Evolutionary conservation across 2,329 filamentous ascomycete genomes (phyloP).

Genomic region (Chaetomiaceae sp.): DNA sequence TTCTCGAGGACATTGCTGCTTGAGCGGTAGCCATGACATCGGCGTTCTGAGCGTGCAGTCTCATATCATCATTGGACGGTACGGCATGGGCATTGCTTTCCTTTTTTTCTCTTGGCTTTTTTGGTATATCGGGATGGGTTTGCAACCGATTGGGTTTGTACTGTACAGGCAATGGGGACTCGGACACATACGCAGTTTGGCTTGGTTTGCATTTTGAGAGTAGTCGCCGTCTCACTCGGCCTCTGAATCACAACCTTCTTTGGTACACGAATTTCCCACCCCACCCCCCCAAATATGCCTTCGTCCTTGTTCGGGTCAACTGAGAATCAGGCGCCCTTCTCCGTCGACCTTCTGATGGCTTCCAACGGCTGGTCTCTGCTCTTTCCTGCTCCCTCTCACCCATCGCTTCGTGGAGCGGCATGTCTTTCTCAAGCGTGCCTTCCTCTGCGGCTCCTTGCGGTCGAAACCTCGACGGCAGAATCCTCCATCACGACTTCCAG

Average conservation of each 20-base stretch:
- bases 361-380: no score
- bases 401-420: neutral
- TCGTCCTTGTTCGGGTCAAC: no score
- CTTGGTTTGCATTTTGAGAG: constrained; percentile 22
- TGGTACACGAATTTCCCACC: neutral
- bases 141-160: constrained; percentile 24
- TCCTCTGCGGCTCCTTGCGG: neutral
- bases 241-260: constrained; percentile 8
- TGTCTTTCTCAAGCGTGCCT: neutral
- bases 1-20: constrained; percentile 48
- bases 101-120: constrained; percentile 14
- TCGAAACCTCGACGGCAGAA: neutral
- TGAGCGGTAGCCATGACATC: constrained; percentile 28
- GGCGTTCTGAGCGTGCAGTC: constrained; percentile 17
- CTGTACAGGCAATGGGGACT: constrained; percentile 24
- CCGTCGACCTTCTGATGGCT: neutral
- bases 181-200: constrained; percentile 18
- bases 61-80: neutral
- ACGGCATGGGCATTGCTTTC: constrained; percentile 19
- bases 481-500: neutral
- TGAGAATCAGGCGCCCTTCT: neutral
- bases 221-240: constrained; percentile 12
- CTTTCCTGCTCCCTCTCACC: neutral
- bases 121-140: constrained; percentile 23
- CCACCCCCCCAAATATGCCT: no score